Conservation (phyloP, 2,329 filamentous ascomycete genomes). For the Chaetomium strumarium region DNA sequence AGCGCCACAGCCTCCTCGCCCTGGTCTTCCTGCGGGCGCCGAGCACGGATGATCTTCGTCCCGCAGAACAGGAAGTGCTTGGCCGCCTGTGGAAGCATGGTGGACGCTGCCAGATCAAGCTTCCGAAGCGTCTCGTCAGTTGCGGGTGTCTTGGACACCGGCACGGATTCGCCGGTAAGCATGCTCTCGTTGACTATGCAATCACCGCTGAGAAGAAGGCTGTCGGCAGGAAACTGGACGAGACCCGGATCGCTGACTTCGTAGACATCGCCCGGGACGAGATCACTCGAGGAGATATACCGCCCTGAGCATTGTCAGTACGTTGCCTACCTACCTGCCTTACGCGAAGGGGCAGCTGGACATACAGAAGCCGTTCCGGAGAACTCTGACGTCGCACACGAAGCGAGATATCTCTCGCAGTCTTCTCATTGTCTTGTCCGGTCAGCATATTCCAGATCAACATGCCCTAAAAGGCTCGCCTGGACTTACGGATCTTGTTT, state of each 20-base stretch:
- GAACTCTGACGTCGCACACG: constrained; percentile 88
- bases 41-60: constrained; percentile 87
- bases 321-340: neutral
- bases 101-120: constrained; percentile 73
- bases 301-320: constrained; percentile 48
- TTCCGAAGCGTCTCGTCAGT: constrained; percentile 70
- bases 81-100: constrained; percentile 75
- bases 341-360: constrained; percentile 27
- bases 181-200: constrained; percentile 99
- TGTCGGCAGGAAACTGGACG: constrained; percentile 85
- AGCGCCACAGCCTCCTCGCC: constrained; percentile 86
- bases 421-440: constrained; percentile 70
- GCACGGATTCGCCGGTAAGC: constrained; percentile 95
- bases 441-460: constrained; percentile 7
- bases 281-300: constrained; percentile 75
- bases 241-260: constrained; percentile 92
- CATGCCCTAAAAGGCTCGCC: too few relatives aligned
- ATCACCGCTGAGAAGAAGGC: constrained; percentile 83
- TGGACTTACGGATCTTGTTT: constrained; percentile 68
- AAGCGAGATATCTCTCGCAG: constrained; percentile 89
- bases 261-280: constrained; percentile 94
- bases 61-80: constrained; percentile 91
- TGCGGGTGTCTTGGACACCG: constrained; percentile 85
- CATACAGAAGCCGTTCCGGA: constrained; percentile 87
- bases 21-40: constrained; percentile 78